Conservation (phyloP, 768 basidiomycete genomes). For the Phanerodontia chrysosporium region DNA sequence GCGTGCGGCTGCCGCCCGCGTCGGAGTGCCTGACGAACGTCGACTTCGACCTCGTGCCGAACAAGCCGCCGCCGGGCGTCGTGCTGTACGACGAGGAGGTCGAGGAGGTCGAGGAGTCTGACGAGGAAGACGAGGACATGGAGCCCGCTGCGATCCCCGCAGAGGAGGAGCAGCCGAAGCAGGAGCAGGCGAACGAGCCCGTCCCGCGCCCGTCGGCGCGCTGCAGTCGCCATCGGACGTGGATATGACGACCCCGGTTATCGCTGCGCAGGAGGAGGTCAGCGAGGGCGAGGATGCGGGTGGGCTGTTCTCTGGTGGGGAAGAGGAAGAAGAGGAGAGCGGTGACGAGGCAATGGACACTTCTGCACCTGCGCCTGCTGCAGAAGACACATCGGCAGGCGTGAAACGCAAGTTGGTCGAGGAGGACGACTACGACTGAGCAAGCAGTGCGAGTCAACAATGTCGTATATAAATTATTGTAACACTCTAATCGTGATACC, state of each 20-base stretch:
- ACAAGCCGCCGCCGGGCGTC: conserved; percentile 74
- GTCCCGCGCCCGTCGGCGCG: conserved; percentile 38
- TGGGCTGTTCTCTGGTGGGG: conserved; percentile 71
- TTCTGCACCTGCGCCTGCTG: conserved; percentile 36
- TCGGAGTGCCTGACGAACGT: conserved; percentile 72
- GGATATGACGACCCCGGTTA: conserved; percentile 47
- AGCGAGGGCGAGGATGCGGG: conserved; percentile 81
- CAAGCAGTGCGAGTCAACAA: not conserved
- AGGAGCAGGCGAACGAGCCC: conserved; percentile 4
- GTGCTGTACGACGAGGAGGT: conserved; percentile 77
- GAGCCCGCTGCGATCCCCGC: conserved; percentile 54
- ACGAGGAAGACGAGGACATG: conserved; percentile 69
- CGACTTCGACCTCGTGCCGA: conserved; percentile 85
- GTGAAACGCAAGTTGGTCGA: conserved; percentile 78
- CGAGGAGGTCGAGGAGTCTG: conserved; percentile 78
- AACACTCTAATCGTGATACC: conserved; percentile 2
- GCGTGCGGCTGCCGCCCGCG: conserved; percentile 69
- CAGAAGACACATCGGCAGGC: conserved; percentile 39
- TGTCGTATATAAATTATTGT: not conserved
- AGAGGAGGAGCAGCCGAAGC: conserved; percentile 18
- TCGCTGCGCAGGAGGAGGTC: conserved; percentile 43
- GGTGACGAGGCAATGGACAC: conserved; percentile 75
- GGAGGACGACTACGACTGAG: conserved; percentile 81
- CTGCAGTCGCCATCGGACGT: conserved; percentile 66
- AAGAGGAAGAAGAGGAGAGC: conserved; percentile 61